Base-by-base conservation (phyloP, 1,139 yeast species). In the Geotrichum carabidarum region DNA sequence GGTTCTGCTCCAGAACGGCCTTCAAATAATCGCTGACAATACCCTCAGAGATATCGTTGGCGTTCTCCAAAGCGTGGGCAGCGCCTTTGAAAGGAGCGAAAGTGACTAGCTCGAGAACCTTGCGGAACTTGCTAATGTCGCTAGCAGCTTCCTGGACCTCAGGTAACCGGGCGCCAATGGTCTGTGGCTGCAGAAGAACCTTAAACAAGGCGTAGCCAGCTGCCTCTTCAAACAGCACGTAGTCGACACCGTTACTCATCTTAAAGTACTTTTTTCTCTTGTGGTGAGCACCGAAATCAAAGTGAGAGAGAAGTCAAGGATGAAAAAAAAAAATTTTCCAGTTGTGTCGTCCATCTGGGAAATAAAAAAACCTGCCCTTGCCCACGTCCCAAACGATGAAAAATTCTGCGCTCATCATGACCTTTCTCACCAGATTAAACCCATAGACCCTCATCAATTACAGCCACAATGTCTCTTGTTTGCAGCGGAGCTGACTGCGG, bases 1-100 rank as follows among this genome's bases (percentile, higher is more conserved):
- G 76, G 77, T 91, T 91, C 70, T 89, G 78, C 74, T 91, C 98
- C 66, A 93, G 76, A 57, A 93, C 80, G 45, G 95, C 84, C 74
- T 88, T 89, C 74, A 93, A 81, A 74, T 87, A 88, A 65, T 93
- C 98, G 59, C 91, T 86, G 56, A 91, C 96, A 65, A 91, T 80
- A 68, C 99, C 99, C 76, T 93, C 99, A 60, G 96, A 88, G 65
- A 93, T 86, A 70, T 93, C 99, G 70, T 94, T 93, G 65, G 98
- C 97, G 70, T 93, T 94, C 74, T 93, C 98, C 68, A 93, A 80
- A 59, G 99, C 99, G 74, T 93, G 97, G 57, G 99, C 98, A 58
- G 99, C 99, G 65, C 96, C 96, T 75, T 93, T 90, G 81, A 94
- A 93, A 53, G 99, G 99, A 60, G 97, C 96, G 75, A 93, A 94